Evolutionary conservation across 75 land plant genomes (phyloP).

Genomic region (Selaginella moellendorffii): DNA sequence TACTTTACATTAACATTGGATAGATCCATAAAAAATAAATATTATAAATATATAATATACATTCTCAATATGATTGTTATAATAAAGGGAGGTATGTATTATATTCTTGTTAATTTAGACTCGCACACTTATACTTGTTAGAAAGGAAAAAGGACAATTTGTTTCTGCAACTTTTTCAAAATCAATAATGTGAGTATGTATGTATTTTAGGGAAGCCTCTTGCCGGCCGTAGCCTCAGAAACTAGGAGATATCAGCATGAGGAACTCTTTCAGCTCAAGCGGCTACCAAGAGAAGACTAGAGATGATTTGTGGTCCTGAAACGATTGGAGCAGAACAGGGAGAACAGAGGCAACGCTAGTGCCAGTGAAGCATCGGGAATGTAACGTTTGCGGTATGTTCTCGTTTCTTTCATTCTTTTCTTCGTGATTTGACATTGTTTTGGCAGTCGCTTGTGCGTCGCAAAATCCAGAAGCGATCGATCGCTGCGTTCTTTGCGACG

Average conservation of each 20-base stretch:
- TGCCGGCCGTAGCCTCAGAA: conserved; percentile 69
- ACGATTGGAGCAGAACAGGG: conserved; percentile 23
- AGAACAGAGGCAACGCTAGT: conserved; percentile 1
- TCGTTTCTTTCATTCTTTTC: neutral
- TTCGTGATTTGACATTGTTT: neutral
- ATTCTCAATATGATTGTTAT: too few species aligned
- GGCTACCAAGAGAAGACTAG: conserved; percentile 83
- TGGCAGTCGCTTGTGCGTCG: conserved; percentile 65
- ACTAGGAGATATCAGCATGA: conserved; percentile 64
- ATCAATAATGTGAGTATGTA: too few species aligned
- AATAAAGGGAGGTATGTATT: too few species aligned
- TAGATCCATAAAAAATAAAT: too few species aligned
- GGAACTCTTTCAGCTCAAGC: conserved; percentile 76
- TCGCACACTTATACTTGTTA: too few species aligned
- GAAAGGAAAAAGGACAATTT: too few species aligned
- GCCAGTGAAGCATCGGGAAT: conserved; percentile 39
- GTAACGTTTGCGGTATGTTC: conserved; percentile 47
- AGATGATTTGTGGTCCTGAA: conserved; percentile 66
- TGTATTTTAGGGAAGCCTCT: conserved; percentile 40
- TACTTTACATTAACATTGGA: too few species aligned
- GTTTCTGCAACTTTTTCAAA: too few species aligned
- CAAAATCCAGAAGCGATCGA: conserved; percentile 24
- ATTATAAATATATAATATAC: too few species aligned
- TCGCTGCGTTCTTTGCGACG: conserved; percentile 59
- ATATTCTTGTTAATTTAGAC: too few species aligned